These are phyloP conservation scores for Vaccinium macrocarpon DNA, from an alignment of 148 eudicot genomes.

Conservation along the genomic window DNA sequence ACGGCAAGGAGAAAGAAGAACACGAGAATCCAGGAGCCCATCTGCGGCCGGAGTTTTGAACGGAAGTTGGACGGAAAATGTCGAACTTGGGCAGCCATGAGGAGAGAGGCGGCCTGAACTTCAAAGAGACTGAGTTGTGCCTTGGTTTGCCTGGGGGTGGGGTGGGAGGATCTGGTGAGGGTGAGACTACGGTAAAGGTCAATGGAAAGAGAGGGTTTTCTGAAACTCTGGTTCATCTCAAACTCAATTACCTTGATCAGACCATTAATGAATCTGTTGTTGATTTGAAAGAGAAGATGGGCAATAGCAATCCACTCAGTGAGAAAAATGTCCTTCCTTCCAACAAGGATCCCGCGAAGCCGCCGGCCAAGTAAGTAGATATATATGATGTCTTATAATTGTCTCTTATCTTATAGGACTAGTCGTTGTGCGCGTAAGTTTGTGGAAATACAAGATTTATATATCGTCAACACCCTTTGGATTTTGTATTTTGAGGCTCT, in stretches of 20 bases:
- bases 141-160: conserved; percentile 62
- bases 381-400: background rate
- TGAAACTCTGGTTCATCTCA: conserved; percentile 56
- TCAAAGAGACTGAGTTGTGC: conserved; percentile 58
- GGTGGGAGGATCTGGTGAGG: conserved; percentile 5
- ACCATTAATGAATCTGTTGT: conserved; percentile 19
- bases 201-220: conserved; percentile 59
- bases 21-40: background rate
- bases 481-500: no score
- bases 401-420: no score
- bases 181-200: conserved; percentile 18
- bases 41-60: background rate
- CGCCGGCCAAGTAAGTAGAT: conserved; percentile 49
- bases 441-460: no score
- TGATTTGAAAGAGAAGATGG: conserved; percentile 26
- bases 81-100: background rate
- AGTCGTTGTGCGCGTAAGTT: no score
- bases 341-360: conserved; percentile 41
- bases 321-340: conserved; percentile 15
- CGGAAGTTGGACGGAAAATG: conserved; percentile 25
- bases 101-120: conserved; percentile 13
- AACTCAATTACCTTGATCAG: conserved; percentile 40
- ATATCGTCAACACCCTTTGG: no score
- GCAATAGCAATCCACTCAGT: conserved; percentile 9
- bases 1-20: background rate